phyloP scores from a whole-genome alignment of 495 filamentous ascomycete genomes.

The Talaromyces borbonicus region DNA sequence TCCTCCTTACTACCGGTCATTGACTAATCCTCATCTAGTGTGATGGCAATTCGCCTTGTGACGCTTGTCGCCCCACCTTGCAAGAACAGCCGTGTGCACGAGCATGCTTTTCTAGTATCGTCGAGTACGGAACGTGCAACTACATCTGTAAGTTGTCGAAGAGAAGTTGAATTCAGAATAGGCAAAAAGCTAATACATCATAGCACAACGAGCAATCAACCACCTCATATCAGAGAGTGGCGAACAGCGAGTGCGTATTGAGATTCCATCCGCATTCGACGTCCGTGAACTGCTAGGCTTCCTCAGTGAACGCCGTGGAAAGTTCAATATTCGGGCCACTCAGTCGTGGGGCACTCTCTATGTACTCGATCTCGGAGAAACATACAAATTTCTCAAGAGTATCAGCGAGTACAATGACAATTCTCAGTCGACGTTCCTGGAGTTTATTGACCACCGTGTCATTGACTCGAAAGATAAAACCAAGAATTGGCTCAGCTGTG shows the following conservation, averaged over 20 bases:
- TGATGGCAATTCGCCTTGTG: slow-evolving; percentile 38
- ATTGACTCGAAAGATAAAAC: slow-evolving; percentile 40
- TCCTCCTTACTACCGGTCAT: background rate
- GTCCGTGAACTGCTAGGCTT: slow-evolving; percentile 31
- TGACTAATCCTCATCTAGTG: slow-evolving; percentile 18
- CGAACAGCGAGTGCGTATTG: slow-evolving; percentile 26
- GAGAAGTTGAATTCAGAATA: no score
- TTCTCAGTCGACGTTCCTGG: slow-evolving; percentile 34
- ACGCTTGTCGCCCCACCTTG: slow-evolving; percentile 37
- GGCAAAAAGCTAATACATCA: slow-evolving; percentile 14
- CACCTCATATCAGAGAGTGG: slow-evolving; percentile 29
- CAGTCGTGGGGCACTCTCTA: slow-evolving; percentile 38
- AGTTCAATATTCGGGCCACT: slow-evolving; percentile 40
- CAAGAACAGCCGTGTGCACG: slow-evolving; percentile 40
- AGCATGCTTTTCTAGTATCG: slow-evolving; percentile 39
- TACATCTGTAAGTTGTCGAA: slow-evolving; percentile 33
- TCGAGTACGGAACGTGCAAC: slow-evolving; percentile 43
- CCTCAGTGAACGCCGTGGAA: slow-evolving; percentile 32
- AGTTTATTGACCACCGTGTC: slow-evolving; percentile 38
- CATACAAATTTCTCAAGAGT: slow-evolving; percentile 34
- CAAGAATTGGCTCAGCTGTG: slow-evolving; percentile 38
- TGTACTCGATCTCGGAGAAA: slow-evolving; percentile 33
- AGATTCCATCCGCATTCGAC: slow-evolving; percentile 34
- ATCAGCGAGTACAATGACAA: slow-evolving; percentile 39
- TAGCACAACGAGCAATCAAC: slow-evolving; percentile 41